Evolutionary conservation across 177 flowering plant genomes (phyloP).

Genomic region (Vitis hybrid): DNA sequence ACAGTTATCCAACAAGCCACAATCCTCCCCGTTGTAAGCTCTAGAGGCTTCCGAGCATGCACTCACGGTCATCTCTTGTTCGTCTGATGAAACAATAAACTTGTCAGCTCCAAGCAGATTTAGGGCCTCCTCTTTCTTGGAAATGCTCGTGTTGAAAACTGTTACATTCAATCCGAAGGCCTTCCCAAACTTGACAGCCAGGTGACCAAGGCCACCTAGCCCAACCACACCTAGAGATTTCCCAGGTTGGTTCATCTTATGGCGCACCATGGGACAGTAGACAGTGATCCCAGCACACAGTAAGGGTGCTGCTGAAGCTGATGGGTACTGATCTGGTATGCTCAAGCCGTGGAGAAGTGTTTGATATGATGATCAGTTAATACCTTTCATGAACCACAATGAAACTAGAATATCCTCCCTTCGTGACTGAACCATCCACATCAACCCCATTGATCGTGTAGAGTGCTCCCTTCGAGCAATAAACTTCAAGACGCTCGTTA

Average conservation of each 20-base stretch:
- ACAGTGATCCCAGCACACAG: slow-evolving; percentile 53
- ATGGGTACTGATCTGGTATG: slow-evolving; percentile 36
- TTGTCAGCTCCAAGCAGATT: slow-evolving; percentile 39
- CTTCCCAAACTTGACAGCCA: slow-evolving; percentile 55
- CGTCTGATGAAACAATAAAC: slow-evolving; percentile 41
- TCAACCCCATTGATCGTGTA: slow-evolving; percentile 34
- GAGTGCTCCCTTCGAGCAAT: slow-evolving; percentile 27
- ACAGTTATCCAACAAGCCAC: no score
- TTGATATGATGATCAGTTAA: no score
- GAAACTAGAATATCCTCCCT: slow-evolving; percentile 44
- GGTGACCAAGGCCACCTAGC: slow-evolving; percentile 54
- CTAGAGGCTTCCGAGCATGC: no score
- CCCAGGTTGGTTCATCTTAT: slow-evolving; percentile 48
- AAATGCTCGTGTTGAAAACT: slow-evolving; percentile 45
- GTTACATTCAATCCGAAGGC: slow-evolving; percentile 48
- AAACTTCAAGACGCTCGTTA: slow-evolving; percentile 28
- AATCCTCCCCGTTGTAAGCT: no score
- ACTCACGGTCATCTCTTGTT: slow-evolving; percentile 33
- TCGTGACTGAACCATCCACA: slow-evolving; percentile 39
- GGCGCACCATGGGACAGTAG: slow-evolving; percentile 45
- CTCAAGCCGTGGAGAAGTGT: neutral
- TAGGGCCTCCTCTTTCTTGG: slow-evolving; percentile 49
- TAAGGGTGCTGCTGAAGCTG: slow-evolving; percentile 42
- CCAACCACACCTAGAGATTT: slow-evolving; percentile 49
- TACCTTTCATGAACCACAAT: slow-evolving; percentile 43